Evolutionary conservation across 2,329 filamentous ascomycete genomes (phyloP).

Genomic region (Penicillium fuscoglaucum): DNA sequence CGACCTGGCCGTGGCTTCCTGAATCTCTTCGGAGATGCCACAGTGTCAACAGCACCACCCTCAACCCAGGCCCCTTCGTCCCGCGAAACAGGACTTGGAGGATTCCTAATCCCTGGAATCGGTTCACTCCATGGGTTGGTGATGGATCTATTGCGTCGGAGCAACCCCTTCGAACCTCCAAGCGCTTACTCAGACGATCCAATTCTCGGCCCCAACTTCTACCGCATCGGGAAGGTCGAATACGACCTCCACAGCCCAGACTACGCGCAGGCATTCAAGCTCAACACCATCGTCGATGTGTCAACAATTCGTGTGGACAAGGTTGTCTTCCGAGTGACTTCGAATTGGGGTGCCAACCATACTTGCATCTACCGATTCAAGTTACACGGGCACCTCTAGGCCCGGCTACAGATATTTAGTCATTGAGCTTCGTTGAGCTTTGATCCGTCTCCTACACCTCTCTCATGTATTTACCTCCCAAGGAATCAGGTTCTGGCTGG

Average conservation of each 20-base stretch:
- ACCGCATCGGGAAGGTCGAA: slow-evolving; percentile 42
- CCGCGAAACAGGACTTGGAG: slow-evolving; percentile 15
- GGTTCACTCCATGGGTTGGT: slow-evolving; percentile 33
- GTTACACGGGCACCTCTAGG: slow-evolving; percentile 42
- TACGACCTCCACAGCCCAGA: slow-evolving; percentile 40
- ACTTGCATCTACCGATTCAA: slow-evolving; percentile 51
- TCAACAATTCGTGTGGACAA: slow-evolving; percentile 38
- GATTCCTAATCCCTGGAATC: slow-evolving; percentile 13
- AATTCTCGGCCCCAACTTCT: slow-evolving; percentile 39
- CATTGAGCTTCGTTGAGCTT: not conserved
- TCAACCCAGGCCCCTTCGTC: slow-evolving; percentile 8
- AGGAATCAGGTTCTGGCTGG: not conserved
- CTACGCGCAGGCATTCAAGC: slow-evolving; percentile 41
- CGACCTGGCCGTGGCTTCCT: slow-evolving; percentile 4
- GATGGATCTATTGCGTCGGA: slow-evolving; percentile 33
- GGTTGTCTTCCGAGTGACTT: slow-evolving; percentile 44
- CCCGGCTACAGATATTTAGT: not conserved
- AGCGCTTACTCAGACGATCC: slow-evolving; percentile 38
- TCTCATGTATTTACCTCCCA: slow-evolving; percentile 3
- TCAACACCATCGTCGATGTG: slow-evolving; percentile 42
- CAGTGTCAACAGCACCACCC: not conserved
- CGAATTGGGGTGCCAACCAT: slow-evolving; percentile 46
- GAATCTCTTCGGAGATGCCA: slow-evolving; percentile 3
- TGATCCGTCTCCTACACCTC: not conserved
- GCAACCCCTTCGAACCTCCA: slow-evolving; percentile 33